phyloP scores from a whole-genome alignment of 78 protist genomes.

The Speleostelium caveatum region DNA sequence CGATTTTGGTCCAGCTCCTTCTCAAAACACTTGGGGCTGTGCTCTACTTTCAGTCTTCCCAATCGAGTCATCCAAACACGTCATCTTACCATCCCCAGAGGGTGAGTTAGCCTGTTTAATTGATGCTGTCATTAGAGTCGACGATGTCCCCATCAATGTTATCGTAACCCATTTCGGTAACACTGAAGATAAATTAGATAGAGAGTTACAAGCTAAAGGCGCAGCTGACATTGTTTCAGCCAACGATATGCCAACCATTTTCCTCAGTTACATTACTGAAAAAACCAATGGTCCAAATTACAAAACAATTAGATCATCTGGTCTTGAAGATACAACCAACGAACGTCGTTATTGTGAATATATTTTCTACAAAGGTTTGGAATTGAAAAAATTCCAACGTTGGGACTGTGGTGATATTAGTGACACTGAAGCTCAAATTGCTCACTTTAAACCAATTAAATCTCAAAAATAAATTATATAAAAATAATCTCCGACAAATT shows the following conservation, averaged over 20 bases:
- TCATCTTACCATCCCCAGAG: conserved; percentile 76
- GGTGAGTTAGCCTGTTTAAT: conserved; percentile 76
- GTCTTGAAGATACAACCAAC: conserved; percentile 59
- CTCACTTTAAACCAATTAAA: conserved; percentile 11
- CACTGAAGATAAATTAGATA: conserved; percentile 61
- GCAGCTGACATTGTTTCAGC: conserved; percentile 46
- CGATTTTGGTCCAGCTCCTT: conserved; percentile 77
- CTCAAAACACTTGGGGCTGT: conserved; percentile 76
- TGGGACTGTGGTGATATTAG: conserved; percentile 43
- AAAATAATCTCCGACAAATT: too few species aligned
- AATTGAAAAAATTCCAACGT: conserved; percentile 25
- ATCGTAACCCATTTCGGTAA: conserved; percentile 77
- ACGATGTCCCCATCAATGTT: conserved; percentile 25
- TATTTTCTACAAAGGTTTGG: conserved; percentile 48
- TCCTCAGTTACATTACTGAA: conserved; percentile 56
- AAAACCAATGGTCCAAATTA: conserved; percentile 53
- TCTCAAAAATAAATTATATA: neutral
- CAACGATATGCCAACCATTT: conserved; percentile 63
- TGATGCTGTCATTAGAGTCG: conserved; percentile 40
- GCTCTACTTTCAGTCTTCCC: conserved; percentile 68
- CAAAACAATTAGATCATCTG: conserved; percentile 32
- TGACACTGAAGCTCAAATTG: conserved; percentile 68
- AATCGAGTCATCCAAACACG: conserved; percentile 43
- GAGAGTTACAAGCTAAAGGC: conserved; percentile 67
- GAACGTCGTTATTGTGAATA: conserved; percentile 72